A percentile compares a stretch with the other conserved stretches of the same genome.
Evolutionary conservation across 257 asterid species (phyloP).

Genomic region (Rehmannia glutinosa): DNA sequence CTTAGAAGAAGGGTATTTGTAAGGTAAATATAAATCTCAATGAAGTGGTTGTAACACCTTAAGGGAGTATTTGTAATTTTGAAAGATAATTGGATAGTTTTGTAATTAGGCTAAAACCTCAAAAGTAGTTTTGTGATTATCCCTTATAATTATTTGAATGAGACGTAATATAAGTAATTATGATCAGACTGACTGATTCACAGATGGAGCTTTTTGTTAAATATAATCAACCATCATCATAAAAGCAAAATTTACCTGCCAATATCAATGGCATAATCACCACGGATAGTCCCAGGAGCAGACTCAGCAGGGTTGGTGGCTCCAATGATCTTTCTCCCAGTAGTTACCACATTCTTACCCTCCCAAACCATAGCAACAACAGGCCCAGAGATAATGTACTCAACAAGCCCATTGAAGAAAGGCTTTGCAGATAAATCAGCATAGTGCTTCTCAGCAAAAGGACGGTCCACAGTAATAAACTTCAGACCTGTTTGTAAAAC

Average conservation of each 20-base stretch:
- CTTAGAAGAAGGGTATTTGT: too few species aligned
- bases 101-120: neutral
- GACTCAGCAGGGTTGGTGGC: conserved; percentile 95
- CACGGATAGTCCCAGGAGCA: conserved; percentile 97
- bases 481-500: conserved; percentile 58
- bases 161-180: too few species aligned
- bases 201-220: neutral
- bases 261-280: conserved; percentile 82
- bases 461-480: conserved; percentile 68
- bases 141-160: too few species aligned
- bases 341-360: conserved; percentile 81
- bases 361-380: conserved; percentile 99
- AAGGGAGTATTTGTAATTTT: too few species aligned
- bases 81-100: too few species aligned
- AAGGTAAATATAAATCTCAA: too few species aligned
- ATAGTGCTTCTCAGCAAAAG: conserved; percentile 92
- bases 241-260: conserved; percentile 53
- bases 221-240: neutral
- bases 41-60: too few species aligned
- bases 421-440: conserved; percentile 89
- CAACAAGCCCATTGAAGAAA: conserved; percentile 78
- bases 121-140: too few species aligned
- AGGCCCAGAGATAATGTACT: conserved; percentile 91
- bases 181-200: too few species aligned
- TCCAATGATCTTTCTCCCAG: conserved; percentile 95